These are phyloP conservation scores for Sporobolus alterniflorus DNA, from an alignment of 202 grass and related monocot genomes.

Conservation along the genomic window DNA sequence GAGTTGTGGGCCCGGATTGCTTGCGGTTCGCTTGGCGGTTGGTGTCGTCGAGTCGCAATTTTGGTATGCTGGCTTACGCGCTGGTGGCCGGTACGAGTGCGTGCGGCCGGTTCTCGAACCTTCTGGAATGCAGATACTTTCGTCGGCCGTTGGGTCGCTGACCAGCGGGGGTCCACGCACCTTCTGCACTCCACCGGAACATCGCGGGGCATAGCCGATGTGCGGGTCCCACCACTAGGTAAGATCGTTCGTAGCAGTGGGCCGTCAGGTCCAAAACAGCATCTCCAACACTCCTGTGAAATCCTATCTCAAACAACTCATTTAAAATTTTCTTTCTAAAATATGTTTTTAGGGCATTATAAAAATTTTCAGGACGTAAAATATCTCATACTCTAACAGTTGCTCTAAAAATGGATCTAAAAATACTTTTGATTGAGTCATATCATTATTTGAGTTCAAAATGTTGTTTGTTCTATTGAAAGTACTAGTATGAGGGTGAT, in stretches of 20 bases:
- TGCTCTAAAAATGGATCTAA: too few relatives aligned
- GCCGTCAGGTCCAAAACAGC: background rate
- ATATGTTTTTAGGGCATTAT: too few relatives aligned
- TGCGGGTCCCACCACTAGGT: background rate
- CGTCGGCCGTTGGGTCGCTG: background rate
- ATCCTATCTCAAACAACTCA: too few relatives aligned
- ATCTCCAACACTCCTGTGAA: too few relatives aligned
- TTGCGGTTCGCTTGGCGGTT: background rate
- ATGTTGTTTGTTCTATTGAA: too few relatives aligned
- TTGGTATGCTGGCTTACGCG: background rate
- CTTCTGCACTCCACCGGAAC: background rate
- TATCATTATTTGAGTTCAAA: too few relatives aligned
- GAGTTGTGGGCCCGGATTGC: conserved; percentile 23
- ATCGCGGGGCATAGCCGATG: background rate
- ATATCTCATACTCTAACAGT: too few relatives aligned
- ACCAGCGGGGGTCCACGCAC: background rate
- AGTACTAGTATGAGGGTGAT: too few relatives aligned
- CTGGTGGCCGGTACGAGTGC: background rate
- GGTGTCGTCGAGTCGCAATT: background rate
- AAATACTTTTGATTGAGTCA: too few relatives aligned
- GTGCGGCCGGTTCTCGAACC: conserved; percentile 24
- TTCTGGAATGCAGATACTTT: conserved; percentile 34
- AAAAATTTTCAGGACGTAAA: too few relatives aligned
- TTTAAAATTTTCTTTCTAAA: too few relatives aligned
- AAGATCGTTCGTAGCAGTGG: background rate